Evolutionary conservation across 2,329 filamentous ascomycete species (phyloP).

Genomic region (Conoideocrella luteorostrata): DNA sequence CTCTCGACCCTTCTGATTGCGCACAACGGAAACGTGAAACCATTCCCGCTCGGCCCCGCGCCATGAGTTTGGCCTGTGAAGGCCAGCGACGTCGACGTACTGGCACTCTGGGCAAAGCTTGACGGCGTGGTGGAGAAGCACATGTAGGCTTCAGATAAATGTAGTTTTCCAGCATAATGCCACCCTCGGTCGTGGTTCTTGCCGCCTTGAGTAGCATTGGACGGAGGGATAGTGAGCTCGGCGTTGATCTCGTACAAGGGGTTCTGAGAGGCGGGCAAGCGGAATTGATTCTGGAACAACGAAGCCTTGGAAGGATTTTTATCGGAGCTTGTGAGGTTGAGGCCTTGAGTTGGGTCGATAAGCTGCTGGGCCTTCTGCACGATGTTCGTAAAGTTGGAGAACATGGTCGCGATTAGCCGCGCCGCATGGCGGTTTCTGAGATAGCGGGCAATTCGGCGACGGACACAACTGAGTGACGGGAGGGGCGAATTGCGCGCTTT

Average conservation of each 20-base stretch:
- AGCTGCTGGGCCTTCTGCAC: conserved; percentile 94
- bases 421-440: conserved; percentile 30
- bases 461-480: no score
- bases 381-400: conserved; percentile 64
- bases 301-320: conserved; percentile 83
- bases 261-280: conserved; percentile 84
- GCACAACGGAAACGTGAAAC: conserved; percentile 89
- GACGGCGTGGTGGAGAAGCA: conserved; percentile 94
- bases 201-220: conserved; percentile 63
- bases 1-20: conserved; percentile 88
- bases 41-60: conserved; percentile 87
- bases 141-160: conserved; percentile 88
- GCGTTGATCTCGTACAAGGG: conserved; percentile 95
- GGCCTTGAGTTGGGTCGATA: conserved; percentile 80
- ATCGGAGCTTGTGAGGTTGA: conserved; percentile 66
- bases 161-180: conserved; percentile 86
- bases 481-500: not conserved
- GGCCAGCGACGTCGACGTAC: conserved; percentile 68
- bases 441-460: conserved; percentile 4
- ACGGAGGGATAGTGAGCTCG: conserved; percentile 80
- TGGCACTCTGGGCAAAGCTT: conserved; percentile 77
- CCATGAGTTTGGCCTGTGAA: conserved; percentile 93
- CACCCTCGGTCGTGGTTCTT: conserved; percentile 68
- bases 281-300: conserved; percentile 93
- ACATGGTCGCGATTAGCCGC: conserved; percentile 42